phyloP scores from a whole-genome alignment of 768 basidiomycete genomes.

The Lentinula lateritia region DNA sequence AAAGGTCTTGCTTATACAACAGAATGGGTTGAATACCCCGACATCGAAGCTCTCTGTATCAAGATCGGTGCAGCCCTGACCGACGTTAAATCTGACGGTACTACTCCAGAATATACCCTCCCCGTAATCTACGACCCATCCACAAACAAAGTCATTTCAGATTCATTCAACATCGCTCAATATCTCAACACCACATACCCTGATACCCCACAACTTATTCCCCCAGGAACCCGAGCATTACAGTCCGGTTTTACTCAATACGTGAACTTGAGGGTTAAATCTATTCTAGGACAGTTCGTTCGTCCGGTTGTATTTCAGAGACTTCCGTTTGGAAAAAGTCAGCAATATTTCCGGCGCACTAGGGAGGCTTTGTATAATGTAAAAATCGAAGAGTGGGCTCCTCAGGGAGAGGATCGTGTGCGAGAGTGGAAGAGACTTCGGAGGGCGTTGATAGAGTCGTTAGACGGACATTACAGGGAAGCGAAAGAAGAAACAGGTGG shows the following conservation, averaged over 20 bases:
- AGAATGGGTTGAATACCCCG: slow-evolving; percentile 33
- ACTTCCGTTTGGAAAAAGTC: slow-evolving; percentile 25
- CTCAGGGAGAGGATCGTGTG: slow-evolving; percentile 19
- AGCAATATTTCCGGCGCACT: slow-evolving; percentile 28
- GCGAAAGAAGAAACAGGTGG: slow-evolving; percentile 15
- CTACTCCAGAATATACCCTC: slow-evolving; percentile 26
- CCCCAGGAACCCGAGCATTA: slow-evolving; percentile 17
- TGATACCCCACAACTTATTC: slow-evolving; percentile 26
- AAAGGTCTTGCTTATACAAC: slow-evolving; percentile 33
- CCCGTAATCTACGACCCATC: slow-evolving; percentile 34
- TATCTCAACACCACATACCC: slow-evolving; percentile 38
- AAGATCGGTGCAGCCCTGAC: slow-evolving; percentile 28
- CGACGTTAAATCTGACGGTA: slow-evolving; percentile 19
- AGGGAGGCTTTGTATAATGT: slow-evolving; percentile 22
- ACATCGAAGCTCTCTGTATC: slow-evolving; percentile 28
- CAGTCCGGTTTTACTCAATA: slow-evolving; percentile 9
- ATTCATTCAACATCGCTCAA: slow-evolving; percentile 32
- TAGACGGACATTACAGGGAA: slow-evolving; percentile 11
- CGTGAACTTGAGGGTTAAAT: neutral
- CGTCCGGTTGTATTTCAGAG: slow-evolving; percentile 10
- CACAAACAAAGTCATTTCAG: slow-evolving; percentile 24
- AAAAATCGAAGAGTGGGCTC: slow-evolving; percentile 25
- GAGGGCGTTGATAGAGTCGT: slow-evolving; percentile 16
- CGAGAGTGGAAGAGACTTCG: slow-evolving; percentile 22
- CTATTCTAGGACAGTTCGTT: slow-evolving; percentile 12